A percentile compares a stretch with the other conserved stretches of the same genome.
Conservation (phyloP, 2,329 filamentous ascomycete species). For the Hymenoscyphus infarciens region DNA sequence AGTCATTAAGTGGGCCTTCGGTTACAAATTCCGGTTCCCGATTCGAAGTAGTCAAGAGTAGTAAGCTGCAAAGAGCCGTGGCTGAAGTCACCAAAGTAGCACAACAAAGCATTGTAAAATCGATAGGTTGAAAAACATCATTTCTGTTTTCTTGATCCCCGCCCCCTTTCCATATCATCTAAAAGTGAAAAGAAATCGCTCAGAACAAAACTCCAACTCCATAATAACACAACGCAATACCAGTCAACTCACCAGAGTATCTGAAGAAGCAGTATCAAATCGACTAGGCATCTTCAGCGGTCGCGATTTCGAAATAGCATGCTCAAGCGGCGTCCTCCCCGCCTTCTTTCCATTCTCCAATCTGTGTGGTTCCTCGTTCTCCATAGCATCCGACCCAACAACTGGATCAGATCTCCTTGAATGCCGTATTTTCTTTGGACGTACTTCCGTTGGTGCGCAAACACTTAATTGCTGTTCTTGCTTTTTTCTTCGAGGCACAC, state of each 20-base stretch:
- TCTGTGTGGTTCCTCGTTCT: not conserved
- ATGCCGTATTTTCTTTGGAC: not conserved
- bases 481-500: not conserved
- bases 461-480: not conserved
- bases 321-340: not conserved
- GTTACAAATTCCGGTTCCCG: not conserved
- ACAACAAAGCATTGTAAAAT: not conserved
- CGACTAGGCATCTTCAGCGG: not conserved
- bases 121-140: not conserved
- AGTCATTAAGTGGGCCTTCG: not conserved
- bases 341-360: not conserved
- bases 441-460: not conserved
- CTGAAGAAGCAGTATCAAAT: not conserved
- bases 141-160: constrained; percentile 3
- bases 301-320: not conserved
- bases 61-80: not conserved
- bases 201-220: not conserved
- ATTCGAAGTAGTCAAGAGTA: not conserved
- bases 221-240: not conserved
- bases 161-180: not conserved
- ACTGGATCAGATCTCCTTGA: not conserved
- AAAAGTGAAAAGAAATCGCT: not conserved
- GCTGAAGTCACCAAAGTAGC: not conserved
- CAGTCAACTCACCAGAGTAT: not conserved
- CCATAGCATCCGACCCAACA: not conserved